These are phyloP conservation scores for Gentiana dahurica DNA, from an alignment of 257 asterid genomes.

Conservation along the genomic window DNA sequence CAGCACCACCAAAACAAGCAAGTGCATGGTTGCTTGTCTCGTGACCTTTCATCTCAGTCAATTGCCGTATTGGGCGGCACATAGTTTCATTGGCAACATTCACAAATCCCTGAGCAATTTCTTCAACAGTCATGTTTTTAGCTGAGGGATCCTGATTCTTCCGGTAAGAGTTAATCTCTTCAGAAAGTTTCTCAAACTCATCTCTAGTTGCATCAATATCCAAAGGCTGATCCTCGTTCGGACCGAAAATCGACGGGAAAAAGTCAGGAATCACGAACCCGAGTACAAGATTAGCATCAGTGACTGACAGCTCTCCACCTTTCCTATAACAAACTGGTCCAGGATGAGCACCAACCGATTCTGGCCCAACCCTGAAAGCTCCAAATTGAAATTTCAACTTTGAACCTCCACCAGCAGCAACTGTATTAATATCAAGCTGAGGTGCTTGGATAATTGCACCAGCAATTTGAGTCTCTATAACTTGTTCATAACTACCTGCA, in stretches of 20 bases:
- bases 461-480: constrained; percentile 83
- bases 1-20: constrained; percentile 99
- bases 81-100: constrained; percentile 93
- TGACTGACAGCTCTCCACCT: constrained; percentile 87
- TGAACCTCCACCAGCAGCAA: constrained; percentile 99
- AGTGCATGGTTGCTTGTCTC: constrained; percentile 88
- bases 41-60: constrained; percentile 98
- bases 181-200: constrained; percentile 71
- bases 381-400: constrained; percentile 86
- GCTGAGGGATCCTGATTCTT: constrained; percentile 56
- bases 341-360: constrained; percentile 96
- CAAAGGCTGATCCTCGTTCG: constrained; percentile 70
- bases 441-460: constrained; percentile 97
- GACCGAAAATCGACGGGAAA: constrained; percentile 93
- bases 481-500: constrained; percentile 90
- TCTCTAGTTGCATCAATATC: constrained; percentile 57
- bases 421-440: constrained; percentile 94
- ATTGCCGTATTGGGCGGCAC: constrained; percentile 92
- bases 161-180: constrained; percentile 61
- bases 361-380: constrained; percentile 95
- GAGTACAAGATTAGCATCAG: constrained; percentile 87
- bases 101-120: constrained; percentile 81
- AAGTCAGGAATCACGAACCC: constrained; percentile 80
- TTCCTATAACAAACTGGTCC: constrained; percentile 96
- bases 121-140: constrained; percentile 84